Base-by-base conservation (phyloP, 495 filamentous ascomycete species). In the Penicillium coprophilum region DNA sequence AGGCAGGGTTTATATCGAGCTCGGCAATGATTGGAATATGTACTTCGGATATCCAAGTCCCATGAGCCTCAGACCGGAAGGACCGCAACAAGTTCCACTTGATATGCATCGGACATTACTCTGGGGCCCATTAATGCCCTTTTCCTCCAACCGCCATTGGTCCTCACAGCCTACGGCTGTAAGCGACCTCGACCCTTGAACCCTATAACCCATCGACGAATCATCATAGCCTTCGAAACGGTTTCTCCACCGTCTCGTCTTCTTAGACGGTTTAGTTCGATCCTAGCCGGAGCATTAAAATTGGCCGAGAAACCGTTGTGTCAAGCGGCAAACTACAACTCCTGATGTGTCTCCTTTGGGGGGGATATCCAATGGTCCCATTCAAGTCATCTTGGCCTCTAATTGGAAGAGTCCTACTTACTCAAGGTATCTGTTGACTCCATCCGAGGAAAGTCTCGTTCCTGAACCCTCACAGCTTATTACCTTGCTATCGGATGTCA, bases 271-370 rank as follows among this genome's bases (percentile, higher is more conserved):
- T 48, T 49, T 66, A 60, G 58, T 46, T 62, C 58, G 64, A 66
- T 59, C 54, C 58, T 62, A 59, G 56, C 53, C 59, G 41, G 58
- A 51, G 48, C 59, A 62, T 65, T 56, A 50, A 58, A 46, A 41
- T 55, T n/a, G 43, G 32, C 57, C 49, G 55, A 54, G 46, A 73
- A 73, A 67, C 69, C 71, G 72, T 77, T 77, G 71, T 61, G 68
- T 68, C 69, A 69, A 70, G 63, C 43, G 51, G 7, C 24, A 27
- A 27, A 27, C 24, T 27, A 27, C 24, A 27, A 27, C 24, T 27
- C 24, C 24, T 27, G 4, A 27, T 27, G 24, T 27, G 24, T 27
- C 7, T 6, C 24, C 7, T 0, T 27, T 27, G 24, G 24, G 24
- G 24, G 24, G 24, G 24, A 5, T 2, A 27, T 27, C 24, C 7